A percentile compares a stretch with the other conserved stretches of the same genome.
These are phyloP conservation scores for Debaryomyces subglobosus DNA, from an alignment of 1,139 yeast genomes.

Conservation along the genomic window DNA sequence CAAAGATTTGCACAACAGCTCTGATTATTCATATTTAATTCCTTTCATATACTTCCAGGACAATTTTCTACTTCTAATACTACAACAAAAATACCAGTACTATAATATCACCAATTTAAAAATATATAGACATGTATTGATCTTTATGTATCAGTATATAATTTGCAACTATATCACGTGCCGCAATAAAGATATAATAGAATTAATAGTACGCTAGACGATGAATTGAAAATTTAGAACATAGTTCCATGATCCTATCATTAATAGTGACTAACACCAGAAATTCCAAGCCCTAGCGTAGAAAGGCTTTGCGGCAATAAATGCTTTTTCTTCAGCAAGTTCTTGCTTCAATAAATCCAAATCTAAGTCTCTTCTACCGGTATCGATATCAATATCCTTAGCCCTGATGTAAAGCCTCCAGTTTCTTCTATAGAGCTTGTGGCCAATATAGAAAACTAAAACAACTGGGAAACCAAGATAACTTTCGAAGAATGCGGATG, in stretches of 20 bases:
- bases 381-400: conserved; percentile 62
- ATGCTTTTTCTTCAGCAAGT: conserved; percentile 61
- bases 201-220: neutral
- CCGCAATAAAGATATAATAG: neutral
- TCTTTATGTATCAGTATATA: neutral
- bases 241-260: neutral
- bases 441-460: conserved; percentile 56
- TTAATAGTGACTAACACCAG: conserved; percentile 54
- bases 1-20: too few species aligned
- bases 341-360: conserved; percentile 67
- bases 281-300: conserved; percentile 52
- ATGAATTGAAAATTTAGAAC: neutral
- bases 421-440: conserved; percentile 58
- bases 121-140: neutral
- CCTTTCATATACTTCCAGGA: too few species aligned
- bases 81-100: too few species aligned
- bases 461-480: conserved; percentile 68
- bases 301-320: conserved; percentile 52
- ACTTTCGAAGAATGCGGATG: conserved; percentile 59
- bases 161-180: conserved; percentile 5
- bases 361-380: conserved; percentile 72
- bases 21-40: too few species aligned
- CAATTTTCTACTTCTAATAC: too few species aligned
- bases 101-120: too few species aligned
- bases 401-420: conserved; percentile 52